These are phyloP conservation scores for Penicillium sp. DNA, from an alignment of 2,329 filamentous ascomycete genomes.

Conservation along the genomic window DNA sequence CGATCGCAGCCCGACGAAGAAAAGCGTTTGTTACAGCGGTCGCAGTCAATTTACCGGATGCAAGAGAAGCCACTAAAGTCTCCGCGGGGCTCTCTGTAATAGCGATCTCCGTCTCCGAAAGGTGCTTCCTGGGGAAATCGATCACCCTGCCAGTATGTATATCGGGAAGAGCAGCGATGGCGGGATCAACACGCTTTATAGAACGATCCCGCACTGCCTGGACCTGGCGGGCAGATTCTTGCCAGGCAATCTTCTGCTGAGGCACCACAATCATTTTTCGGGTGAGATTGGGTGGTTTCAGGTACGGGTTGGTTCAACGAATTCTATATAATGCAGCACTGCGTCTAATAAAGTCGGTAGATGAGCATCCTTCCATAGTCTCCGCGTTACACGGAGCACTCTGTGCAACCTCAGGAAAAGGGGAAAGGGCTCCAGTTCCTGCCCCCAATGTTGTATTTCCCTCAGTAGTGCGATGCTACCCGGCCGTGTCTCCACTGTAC, in stretches of 20 bases:
- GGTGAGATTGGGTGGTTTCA: neutral
- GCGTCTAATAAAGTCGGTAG: neutral
- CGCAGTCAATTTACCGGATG: slow-evolving; percentile 45
- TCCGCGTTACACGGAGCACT: neutral
- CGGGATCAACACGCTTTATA: neutral
- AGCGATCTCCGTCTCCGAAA: slow-evolving; percentile 48
- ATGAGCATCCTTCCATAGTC: neutral
- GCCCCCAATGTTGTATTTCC: neutral
- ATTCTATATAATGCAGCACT: neutral
- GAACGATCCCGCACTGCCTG: neutral
- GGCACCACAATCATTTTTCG: neutral
- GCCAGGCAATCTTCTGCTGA: neutral
- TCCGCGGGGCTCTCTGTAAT: slow-evolving; percentile 53
- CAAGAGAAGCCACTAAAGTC: slow-evolving; percentile 43
- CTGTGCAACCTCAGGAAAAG: neutral
- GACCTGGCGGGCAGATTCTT: neutral
- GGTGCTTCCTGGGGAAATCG: slow-evolving; percentile 45
- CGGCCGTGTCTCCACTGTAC: no score
- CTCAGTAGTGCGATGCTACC: no score
- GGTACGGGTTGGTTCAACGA: neutral
- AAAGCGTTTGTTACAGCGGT: slow-evolving; percentile 53
- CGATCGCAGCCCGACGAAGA: slow-evolving; percentile 54
- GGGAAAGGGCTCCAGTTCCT: neutral
- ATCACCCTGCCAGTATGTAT: slow-evolving; percentile 3
- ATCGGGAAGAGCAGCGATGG: slow-evolving; percentile 14